Conservation (phyloP, 441 rosid genomes). For the Codiaeum variegatum region DNA sequence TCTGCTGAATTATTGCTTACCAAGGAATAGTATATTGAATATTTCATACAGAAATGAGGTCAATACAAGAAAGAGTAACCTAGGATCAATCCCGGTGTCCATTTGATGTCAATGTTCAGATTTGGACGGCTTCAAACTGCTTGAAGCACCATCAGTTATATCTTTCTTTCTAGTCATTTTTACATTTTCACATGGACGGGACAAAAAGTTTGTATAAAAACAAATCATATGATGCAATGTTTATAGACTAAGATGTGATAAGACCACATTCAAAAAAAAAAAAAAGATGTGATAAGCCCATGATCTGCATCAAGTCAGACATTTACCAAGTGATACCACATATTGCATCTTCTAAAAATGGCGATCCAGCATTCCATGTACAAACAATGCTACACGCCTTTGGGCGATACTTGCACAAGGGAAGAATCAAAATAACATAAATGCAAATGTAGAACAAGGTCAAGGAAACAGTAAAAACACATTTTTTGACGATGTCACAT, state of each 20-base stretch:
- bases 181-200: not conserved
- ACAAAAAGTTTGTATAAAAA: not conserved
- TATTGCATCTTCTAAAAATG: not conserved
- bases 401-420: not conserved
- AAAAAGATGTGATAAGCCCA: not conserved
- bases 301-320: not conserved
- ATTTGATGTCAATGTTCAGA: not conserved
- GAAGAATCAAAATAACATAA: slow-evolving; percentile 3
- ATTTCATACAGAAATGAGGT: not conserved
- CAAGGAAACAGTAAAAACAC: not conserved
- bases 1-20: not conserved
- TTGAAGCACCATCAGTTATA: not conserved
- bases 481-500: slow-evolving; percentile 7
- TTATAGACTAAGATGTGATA: not conserved
- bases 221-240: not conserved
- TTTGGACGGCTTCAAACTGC: not conserved
- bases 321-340: not conserved
- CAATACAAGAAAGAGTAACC: not conserved
- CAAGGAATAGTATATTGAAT: not conserved
- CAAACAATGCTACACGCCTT: not conserved
- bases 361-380: not conserved
- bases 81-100: not conserved
- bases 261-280: too few species aligned
- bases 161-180: not conserved
- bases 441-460: not conserved